Evolutionary conservation across 306 rosid genomes (phyloP), one percentile per base, ranked within the genome.

Genomic region (Aeschynomene evenia): DNA sequence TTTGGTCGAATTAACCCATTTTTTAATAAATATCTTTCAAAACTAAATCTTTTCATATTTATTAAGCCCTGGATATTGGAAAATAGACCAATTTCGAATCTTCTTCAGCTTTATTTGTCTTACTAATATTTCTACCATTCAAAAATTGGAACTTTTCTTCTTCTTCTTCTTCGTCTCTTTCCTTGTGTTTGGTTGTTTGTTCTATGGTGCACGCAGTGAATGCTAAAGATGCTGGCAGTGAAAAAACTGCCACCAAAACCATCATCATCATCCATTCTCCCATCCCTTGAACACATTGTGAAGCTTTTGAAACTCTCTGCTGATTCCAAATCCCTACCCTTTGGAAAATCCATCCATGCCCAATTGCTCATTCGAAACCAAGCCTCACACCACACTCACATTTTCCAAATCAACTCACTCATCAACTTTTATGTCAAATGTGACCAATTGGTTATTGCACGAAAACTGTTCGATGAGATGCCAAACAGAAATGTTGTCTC

Each of bases 281-380:
- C 73, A 52, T n/a, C 64, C 29, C 60, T 81, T 46, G 70, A 69
- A 28, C 45, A 80, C 59, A 72, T 85, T 37, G 37, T 79, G 10
- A 76, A 76, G 78, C 84, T 89, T 59, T 58, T 84, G 73, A 86
- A 86, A 65, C 33, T 50, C 9, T 71, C 80, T 13, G 89, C 86
- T 13, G 80, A 84, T 58, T 15, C 65, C 29, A 84, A 75, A 58
- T 63, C 48, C 51, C 72, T 82, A 1, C 55, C 53, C 36, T n/a
- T 52, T 2, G 91, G 96, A 2, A 89, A 82, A 86, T 33, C 77
- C 50, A 59, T 81, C 13, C 96, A 89, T 68, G 77, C 88, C 78
- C 83, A 80, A 68, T 70, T 80, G 59, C 36, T 84, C 21, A 51
- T 77, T 45, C 72, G 75, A 15, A 45, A 15, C 48, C 66, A 80